phyloP scores from a whole-genome alignment of 2,329 filamentous ascomycete genomes.

The Basipetospora chlamydospora region DNA sequence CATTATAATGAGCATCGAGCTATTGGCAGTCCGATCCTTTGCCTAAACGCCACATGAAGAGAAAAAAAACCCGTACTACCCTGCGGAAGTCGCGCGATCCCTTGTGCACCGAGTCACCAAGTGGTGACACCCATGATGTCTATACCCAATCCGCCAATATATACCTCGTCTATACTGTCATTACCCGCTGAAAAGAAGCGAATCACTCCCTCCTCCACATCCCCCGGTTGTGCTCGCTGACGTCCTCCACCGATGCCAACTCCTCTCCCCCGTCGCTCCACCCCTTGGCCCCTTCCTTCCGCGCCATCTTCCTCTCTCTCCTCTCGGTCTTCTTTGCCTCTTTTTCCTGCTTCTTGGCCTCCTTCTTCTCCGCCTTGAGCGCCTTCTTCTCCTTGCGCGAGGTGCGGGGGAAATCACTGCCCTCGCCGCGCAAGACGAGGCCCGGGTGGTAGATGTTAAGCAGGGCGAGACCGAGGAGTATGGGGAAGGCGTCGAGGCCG shows the following conservation, averaged over 20 bases:
- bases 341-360: constrained; percentile 11
- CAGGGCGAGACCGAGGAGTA: constrained; percentile 29
- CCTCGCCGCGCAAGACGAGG: constrained; percentile 23
- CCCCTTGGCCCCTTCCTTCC: constrained; percentile 2
- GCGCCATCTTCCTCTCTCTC: constrained; percentile 10
- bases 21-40: too few species aligned
- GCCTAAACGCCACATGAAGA: too few species aligned
- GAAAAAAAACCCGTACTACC: too few species aligned
- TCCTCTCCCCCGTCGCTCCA: constrained; percentile 1
- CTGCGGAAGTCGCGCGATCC: too few species aligned
- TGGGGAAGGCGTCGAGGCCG: constrained; percentile 37
- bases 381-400: constrained; percentile 25
- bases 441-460: constrained; percentile 32
- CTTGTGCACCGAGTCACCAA: too few species aligned
- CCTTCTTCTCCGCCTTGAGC: constrained; percentile 18
- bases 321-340: constrained; percentile 13
- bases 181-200: too few species aligned
- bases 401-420: constrained; percentile 24
- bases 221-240: too few species aligned
- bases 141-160: too few species aligned
- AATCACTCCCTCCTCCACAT: too few species aligned
- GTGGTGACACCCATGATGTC: too few species aligned
- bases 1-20: too few species aligned
- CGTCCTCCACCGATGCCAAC: not conserved
- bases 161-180: too few species aligned